Base-by-base conservation (phyloP, 352 stramenopile genomes). In the Pythium phragmiticola region DNA sequence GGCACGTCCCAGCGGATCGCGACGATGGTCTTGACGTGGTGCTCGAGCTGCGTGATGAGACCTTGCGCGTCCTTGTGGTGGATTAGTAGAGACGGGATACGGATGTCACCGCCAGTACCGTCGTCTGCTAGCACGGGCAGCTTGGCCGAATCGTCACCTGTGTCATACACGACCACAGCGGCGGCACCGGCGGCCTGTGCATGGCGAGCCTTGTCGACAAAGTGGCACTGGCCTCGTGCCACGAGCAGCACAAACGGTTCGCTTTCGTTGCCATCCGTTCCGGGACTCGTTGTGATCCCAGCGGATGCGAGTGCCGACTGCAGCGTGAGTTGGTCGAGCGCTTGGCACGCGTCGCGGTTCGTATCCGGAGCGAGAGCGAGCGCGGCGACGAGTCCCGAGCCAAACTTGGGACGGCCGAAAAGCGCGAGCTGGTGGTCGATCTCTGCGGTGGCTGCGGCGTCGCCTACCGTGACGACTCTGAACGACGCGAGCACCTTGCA, bases 81-180 rank as follows among this genome's bases (percentile, higher is more conserved):
- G 49, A 78, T 66, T n/a, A 76, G 9, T 2, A 78, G 16, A 33
- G 72, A 66, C 11, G 72, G 68, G 28, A 76, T 74, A 13, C 17
- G 57, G 19, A 77, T 57, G 39, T 77, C 70, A 13, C 64, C 57
- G 5, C 57, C 58, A 0, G 66, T 66, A 19, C 62, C 70, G 34
- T 74, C 70, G 28, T 69, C 70, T 17, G 63, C 65, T 4, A 73
- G 36, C 14, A 70, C 52, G 4, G 62, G 67, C 0, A 69, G 50
- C 45, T 68, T 66, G 16, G 48, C 39, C 8, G 47, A 30, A 23
- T 65, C 55, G 16, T 60, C 43, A 6, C 47, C 55, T 0, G 63
- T 62, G 51, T 75, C 47, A 54, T 69, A 72, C 5, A 75, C 30
- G 14, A 75, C 63, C 19, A 67, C 19, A 12, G 57, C 64, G 13